These are phyloP conservation scores for Paraconiothyrium brasiliense DNA, from an alignment of 2,329 filamentous ascomycete genomes.

Conservation along the genomic window DNA sequence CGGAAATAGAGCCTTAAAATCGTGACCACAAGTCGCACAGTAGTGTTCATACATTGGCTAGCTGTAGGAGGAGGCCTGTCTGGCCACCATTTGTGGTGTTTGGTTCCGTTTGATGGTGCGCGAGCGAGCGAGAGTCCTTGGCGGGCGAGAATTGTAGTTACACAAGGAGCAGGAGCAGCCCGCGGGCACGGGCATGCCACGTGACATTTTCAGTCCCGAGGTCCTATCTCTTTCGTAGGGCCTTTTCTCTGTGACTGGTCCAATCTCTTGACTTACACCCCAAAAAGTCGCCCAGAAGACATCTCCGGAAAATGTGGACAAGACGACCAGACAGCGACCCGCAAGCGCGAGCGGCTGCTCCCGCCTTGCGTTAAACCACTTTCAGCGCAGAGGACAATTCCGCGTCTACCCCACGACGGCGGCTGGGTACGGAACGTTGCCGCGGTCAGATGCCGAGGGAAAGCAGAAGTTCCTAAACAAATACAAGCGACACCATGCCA, in stretches of 20 bases:
- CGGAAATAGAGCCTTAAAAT: neutral
- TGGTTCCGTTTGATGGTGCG: neutral
- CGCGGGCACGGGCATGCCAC: neutral
- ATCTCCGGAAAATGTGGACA: neutral
- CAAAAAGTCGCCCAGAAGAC: rapidly evolving
- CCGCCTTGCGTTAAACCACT: neutral
- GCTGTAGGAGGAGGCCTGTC: neutral
- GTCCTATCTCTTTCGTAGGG: neutral
- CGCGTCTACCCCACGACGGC: neutral
- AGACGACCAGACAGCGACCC: neutral
- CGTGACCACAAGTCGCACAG: neutral
- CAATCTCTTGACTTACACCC: neutral
- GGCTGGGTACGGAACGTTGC: conserved; percentile 11
- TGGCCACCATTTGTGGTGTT: neutral
- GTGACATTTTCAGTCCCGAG: neutral
- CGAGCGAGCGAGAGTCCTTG: neutral
- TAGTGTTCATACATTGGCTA: neutral
- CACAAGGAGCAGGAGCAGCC: too few species aligned
- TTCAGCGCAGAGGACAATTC: conserved; percentile 4
- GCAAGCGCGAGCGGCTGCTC: neutral
- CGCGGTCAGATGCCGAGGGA: conserved; percentile 14
- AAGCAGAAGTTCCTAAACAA: conserved; percentile 9
- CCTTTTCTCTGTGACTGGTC: neutral
- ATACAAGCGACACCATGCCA: neutral
- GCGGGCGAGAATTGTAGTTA: too few species aligned